phyloP scores from a whole-genome alignment of 1,139 yeast species.

The Suhomyces ambrosiae region DNA sequence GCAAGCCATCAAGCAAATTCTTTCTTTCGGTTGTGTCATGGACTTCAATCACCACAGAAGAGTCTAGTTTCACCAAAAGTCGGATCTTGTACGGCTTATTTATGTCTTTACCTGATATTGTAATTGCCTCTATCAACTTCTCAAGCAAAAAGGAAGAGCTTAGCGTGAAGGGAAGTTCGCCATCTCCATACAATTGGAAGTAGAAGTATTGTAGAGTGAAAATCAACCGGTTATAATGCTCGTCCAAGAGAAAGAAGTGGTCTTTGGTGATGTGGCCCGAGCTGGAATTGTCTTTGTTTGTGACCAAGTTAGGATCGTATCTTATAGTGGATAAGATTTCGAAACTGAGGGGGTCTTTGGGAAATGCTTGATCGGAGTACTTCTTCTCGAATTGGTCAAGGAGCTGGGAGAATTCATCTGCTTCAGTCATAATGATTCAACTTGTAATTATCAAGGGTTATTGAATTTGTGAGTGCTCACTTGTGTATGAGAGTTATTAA shows the following conservation, averaged over 20 bases:
- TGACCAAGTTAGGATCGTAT: constrained; percentile 63
- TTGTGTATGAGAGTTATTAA: neutral
- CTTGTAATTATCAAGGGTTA: too few relatives aligned
- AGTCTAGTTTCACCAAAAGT: constrained; percentile 50
- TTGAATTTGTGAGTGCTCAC: neutral
- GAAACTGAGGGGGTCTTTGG: constrained; percentile 37
- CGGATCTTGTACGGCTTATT: constrained; percentile 59
- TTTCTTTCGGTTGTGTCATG: constrained; percentile 37
- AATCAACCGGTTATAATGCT: constrained; percentile 63
- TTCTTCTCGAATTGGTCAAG: constrained; percentile 13
- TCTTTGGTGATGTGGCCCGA: constrained; percentile 27
- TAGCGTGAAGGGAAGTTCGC: constrained; percentile 32
- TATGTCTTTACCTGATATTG: constrained; percentile 27
- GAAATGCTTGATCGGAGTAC: constrained; percentile 24
- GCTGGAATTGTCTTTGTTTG: constrained; percentile 10
- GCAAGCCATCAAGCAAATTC: constrained; percentile 47
- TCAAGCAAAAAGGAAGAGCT: constrained; percentile 44
- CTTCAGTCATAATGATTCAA: too few relatives aligned
- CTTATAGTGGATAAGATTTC: constrained; percentile 68
- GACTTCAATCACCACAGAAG: constrained; percentile 55
- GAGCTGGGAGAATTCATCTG: neutral
- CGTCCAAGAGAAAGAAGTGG: constrained; percentile 61
- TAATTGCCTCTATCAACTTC: constrained; percentile 48
- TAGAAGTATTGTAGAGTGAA: constrained; percentile 58
- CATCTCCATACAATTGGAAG: constrained; percentile 19